Percentiles rank a stretch among this genome's conserved stretches.
Conservation (phyloP, 164 flowering plant species). For the Nymphaea colorata region DNA sequence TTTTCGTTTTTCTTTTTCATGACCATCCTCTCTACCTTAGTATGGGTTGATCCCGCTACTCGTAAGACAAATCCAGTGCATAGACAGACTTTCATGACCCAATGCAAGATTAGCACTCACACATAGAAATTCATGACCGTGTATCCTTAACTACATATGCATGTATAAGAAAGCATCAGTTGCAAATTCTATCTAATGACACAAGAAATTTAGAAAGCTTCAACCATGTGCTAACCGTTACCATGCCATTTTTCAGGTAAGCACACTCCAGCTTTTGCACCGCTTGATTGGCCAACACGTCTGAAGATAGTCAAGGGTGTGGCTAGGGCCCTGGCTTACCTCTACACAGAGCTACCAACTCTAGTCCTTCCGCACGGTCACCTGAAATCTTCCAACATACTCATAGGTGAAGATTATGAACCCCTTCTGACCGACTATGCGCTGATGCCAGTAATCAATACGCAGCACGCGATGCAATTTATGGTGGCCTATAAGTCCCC, state of each 20-base stretch:
- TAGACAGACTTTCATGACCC: too few species aligned
- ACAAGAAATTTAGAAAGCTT: too few species aligned
- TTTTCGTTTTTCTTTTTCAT: too few species aligned
- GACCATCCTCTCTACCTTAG: too few species aligned
- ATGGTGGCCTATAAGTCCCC: slow-evolving; percentile 82
- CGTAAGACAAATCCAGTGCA: too few species aligned
- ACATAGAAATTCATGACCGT: too few species aligned
- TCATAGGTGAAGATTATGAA: slow-evolving; percentile 35
- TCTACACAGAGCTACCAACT: slow-evolving; percentile 53
- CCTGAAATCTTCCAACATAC: slow-evolving; percentile 80
- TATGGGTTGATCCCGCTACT: too few species aligned
- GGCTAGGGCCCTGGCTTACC: slow-evolving; percentile 45
- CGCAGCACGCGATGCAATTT: slow-evolving; percentile 34
- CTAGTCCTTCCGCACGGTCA: slow-evolving; percentile 73
- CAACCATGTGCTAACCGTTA: background rate
- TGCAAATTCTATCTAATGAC: too few species aligned
- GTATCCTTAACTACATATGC: too few species aligned
- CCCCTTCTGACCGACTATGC: slow-evolving; percentile 64
- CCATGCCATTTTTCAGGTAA: background rate
- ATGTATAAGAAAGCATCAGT: too few species aligned
- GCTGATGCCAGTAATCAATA: slow-evolving; percentile 45
- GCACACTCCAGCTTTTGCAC: slow-evolving; percentile 15
- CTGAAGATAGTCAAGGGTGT: slow-evolving; percentile 73
- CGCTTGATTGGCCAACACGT: slow-evolving; percentile 58
- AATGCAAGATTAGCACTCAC: too few species aligned